phyloP scores from a whole-genome alignment of 2,329 filamentous ascomycete species.

The Scortechinia acanthostroma region DNA sequence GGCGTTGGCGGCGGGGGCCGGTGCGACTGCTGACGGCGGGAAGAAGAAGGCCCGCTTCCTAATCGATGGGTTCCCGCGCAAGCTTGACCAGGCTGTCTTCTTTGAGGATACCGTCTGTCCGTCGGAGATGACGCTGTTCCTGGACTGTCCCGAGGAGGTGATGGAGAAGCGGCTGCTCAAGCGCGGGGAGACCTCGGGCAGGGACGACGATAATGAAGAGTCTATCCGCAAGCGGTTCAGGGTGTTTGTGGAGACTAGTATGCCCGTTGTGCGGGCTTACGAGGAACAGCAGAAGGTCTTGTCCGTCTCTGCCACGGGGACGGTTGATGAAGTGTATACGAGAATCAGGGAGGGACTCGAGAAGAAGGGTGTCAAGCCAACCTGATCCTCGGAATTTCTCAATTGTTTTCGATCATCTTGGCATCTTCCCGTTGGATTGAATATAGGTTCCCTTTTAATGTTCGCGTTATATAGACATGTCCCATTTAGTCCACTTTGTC shows the following conservation, averaged over 20 bases:
- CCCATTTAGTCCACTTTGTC: too few species aligned
- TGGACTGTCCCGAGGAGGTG: slow-evolving; percentile 53
- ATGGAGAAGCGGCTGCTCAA: slow-evolving; percentile 55
- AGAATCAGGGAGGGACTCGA: slow-evolving; percentile 37
- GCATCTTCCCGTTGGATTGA: too few species aligned
- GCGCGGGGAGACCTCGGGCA: slow-evolving; percentile 54
- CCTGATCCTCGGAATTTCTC: too few species aligned
- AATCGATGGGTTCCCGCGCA: slow-evolving; percentile 61
- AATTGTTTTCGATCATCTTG: too few species aligned
- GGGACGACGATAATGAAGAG: slow-evolving; percentile 58
- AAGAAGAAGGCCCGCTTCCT: slow-evolving; percentile 42
- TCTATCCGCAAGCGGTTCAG: slow-evolving; percentile 60
- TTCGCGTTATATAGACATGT: too few species aligned
- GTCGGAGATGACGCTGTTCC: slow-evolving; percentile 53
- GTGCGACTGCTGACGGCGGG: slow-evolving; percentile 22
- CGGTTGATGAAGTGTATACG: slow-evolving; percentile 20
- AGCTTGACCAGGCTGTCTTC: slow-evolving; percentile 58
- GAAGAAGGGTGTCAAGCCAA: too few species aligned
- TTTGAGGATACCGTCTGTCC: slow-evolving; percentile 56
- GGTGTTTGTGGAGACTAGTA: slow-evolving; percentile 57
- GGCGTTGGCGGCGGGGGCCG: slow-evolving; percentile 4
- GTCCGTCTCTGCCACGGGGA: slow-evolving; percentile 41
- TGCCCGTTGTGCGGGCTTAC: slow-evolving; percentile 59
- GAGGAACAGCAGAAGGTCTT: slow-evolving; percentile 47
- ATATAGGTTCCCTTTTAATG: too few species aligned